Conservation (phyloP, 768 basidiomycete species). For the Cyathus striatus region DNA sequence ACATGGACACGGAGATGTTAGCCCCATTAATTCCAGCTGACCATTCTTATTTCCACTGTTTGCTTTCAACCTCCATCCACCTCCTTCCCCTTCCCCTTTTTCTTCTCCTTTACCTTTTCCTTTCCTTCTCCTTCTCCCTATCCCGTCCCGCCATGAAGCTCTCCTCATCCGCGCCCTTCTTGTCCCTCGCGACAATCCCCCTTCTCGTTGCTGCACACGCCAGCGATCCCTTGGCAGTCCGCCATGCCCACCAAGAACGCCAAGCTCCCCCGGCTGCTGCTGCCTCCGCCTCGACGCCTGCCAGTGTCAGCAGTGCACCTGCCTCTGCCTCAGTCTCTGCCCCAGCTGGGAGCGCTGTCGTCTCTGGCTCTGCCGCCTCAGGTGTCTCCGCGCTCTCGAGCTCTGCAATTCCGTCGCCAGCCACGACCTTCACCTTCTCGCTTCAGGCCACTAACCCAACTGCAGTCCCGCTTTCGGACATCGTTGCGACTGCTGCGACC, state of each 20-base stretch:
- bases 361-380: slow-evolving; percentile 3
- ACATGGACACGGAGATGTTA: too few relatives aligned
- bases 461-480: slow-evolving; percentile 49
- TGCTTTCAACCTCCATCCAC: too few relatives aligned
- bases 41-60: too few relatives aligned
- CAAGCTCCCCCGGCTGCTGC: slow-evolving; percentile 18
- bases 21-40: too few relatives aligned
- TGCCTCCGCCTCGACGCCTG: slow-evolving; percentile 4
- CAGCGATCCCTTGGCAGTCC: slow-evolving; percentile 8
- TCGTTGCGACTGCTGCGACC: slow-evolving; percentile 37
- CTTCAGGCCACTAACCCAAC: slow-evolving; percentile 52
- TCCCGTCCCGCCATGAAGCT: slow-evolving; percentile 32
- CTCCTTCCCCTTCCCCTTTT: too few relatives aligned
- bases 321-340: background rate
- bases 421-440: slow-evolving; percentile 36
- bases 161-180: slow-evolving; percentile 12
- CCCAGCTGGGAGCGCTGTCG: slow-evolving; percentile 1
- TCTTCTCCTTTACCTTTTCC: too few relatives aligned
- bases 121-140: too few relatives aligned
- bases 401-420: slow-evolving; percentile 8
- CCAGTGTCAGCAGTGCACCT: background rate
- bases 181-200: slow-evolving; percentile 32
- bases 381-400: slow-evolving; percentile 7
- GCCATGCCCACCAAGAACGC: slow-evolving; percentile 21
- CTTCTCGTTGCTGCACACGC: slow-evolving; percentile 34